Base-by-base conservation (phyloP, 352 stramenopile genomes). In the Peronospora destructor region DNA sequence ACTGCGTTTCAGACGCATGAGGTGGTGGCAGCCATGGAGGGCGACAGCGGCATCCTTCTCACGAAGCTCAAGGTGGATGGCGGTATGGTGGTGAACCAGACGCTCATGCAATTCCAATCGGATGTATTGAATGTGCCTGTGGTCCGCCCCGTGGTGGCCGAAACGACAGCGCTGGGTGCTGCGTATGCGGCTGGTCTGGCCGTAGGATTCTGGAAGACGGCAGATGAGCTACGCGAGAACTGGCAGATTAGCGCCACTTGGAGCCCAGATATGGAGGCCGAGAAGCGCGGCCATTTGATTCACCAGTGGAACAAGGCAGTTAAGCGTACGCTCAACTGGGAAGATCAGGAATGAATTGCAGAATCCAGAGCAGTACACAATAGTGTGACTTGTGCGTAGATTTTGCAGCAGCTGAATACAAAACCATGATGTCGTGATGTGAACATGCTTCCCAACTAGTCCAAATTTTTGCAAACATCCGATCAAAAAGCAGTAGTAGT, bases 81-180 rank as follows among this genome's bases (percentile, higher is more conserved):
- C 28, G 96, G 97, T 49, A 98, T 98, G 76, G 97, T 97, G n/a
- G 81, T 85, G 40, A 99, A 99, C 76, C 66, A 93, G 49, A 74
- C 98, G 38, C 67, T 99, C 21, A 98, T 99, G 92, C 96, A 99
- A 66, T 98, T 99, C 75, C 95, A 99, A 75, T 87, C 88, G 38
- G 94, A 99, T 62, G 85, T 99, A 17, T 76, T 98, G 17, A 87
- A 96, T 53, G 85, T 93, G 36, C 74, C 84, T 0, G 95, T 99
- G 4, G 73, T 98, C 7, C 87, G 88, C 42, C 95, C 96, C 0
- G 78, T 91, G 8, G 84, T 98, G 29, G 80, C 89, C 8, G 97
- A 99, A 71, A 99, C 96, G n/a, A 99, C 97, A 14, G 90, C 92
- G 0, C 70, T 98, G 16, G 97, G 97, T n/a, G 95, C 96, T 2